Evolutionary conservation across 2,329 filamentous ascomycete genomes (phyloP), one percentile per base, ranked within the genome.

Genomic region (Drechslerella dactyloides): DNA sequence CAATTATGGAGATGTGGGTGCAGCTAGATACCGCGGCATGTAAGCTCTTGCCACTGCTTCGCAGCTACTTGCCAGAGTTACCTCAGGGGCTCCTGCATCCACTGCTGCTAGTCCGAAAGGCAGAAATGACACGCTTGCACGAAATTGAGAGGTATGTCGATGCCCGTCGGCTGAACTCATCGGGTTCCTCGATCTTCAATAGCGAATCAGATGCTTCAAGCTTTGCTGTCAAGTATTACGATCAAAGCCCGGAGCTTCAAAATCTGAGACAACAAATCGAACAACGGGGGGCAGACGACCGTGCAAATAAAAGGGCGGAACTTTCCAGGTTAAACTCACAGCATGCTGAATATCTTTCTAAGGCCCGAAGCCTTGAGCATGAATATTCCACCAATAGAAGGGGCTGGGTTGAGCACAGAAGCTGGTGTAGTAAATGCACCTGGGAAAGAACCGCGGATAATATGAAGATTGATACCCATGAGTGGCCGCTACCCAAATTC

Each of bases 1-100:
- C 82, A 0, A 74, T 84, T 0, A 72, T 86, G 1, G 85, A 87
- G 61, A 76, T 89, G 0, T 89, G 86, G 87, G 76, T 85, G 7
- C 83, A 83, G 0, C 82, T 82, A 24, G 86, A 89, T 70, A 82
- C 78, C 53, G 78, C 79, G 1, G 82, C 82, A 0, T 78, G 80
- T 1, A 10, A 61, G 0, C 57, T 78, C 0, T 78, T 80, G 21
- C 78, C 80, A 0, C 66, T 85, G 3, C 74, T 88, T 0, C 4
- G 4, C 0, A 76, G 84, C 0, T 88, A 85, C 70, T 75, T 80
- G 4, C 79, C 82, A 0, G 81, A 81, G 1, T 75, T 88, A 0
- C 80, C 81, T 0, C 6, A 56, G 0, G 44, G 74, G 0, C 57
- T 83, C 0, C 79, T 84, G 2, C 77, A 82, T 24, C 80, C 78